These are phyloP conservation scores for Colletotrichum agaves DNA, from an alignment of 2,329 filamentous ascomycete genomes.

Conservation along the genomic window DNA sequence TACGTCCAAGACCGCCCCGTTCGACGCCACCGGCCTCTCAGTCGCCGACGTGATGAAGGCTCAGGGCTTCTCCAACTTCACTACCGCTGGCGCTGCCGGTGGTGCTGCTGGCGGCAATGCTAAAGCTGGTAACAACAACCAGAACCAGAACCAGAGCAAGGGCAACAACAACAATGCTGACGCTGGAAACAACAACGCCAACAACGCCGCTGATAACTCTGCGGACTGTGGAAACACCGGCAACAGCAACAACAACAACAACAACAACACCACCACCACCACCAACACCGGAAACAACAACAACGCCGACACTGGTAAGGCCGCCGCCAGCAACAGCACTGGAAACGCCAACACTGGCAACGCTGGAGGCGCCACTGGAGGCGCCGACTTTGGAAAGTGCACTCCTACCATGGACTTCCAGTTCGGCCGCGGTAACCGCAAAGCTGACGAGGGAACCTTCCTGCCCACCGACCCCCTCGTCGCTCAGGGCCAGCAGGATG, in stretches of 20 bases:
- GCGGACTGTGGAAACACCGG: conserved; percentile 29
- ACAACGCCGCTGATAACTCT: conserved; percentile 20
- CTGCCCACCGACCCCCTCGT: conserved; percentile 65
- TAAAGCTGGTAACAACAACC: neutral
- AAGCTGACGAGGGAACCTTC: conserved; percentile 66
- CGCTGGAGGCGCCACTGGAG: conserved; percentile 44
- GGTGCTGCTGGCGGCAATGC: conserved; percentile 41
- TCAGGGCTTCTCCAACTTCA: conserved; percentile 73
- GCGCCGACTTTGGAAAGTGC: conserved; percentile 61
- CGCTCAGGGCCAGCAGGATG: conserved; percentile 66
- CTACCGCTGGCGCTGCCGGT: conserved; percentile 52
- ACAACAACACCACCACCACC: conserved; percentile 42
- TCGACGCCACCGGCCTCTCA: conserved; percentile 69
- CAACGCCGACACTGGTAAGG: conserved; percentile 39
- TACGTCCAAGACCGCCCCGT: conserved; percentile 62
- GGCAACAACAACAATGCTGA: conserved; percentile 40
- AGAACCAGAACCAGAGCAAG: conserved; percentile 18
- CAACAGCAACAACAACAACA: conserved; percentile 13
- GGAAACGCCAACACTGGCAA: conserved; percentile 1
- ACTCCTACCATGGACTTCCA: conserved; percentile 66
- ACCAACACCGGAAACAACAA: conserved; percentile 43
- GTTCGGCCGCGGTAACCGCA: conserved; percentile 61
- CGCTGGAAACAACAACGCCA: conserved; percentile 41
- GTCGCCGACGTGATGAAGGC: conserved; percentile 72
- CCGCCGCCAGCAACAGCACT: conserved; percentile 12